Evolutionary conservation across 805 yeast genomes (phyloP).

Genomic region (Hanseniaspora taiwanica): DNA sequence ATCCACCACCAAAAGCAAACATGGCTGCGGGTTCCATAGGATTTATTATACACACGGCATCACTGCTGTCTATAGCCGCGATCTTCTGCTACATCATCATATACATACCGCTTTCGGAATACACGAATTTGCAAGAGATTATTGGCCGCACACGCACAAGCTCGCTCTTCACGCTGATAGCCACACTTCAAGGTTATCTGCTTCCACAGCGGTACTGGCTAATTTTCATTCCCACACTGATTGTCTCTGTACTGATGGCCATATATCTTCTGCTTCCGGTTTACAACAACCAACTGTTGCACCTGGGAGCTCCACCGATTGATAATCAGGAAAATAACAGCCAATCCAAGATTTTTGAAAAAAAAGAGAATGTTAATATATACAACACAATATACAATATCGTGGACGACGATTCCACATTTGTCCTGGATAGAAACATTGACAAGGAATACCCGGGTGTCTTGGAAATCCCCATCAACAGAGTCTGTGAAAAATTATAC

Average conservation of each 20-base stretch:
- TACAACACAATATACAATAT: neutral
- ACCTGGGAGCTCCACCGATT: neutral
- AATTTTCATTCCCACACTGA: constrained; percentile 1
- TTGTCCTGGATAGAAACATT: neutral
- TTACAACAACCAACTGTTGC: neutral
- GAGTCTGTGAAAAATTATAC: constrained; percentile 1
- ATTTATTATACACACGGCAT: constrained; percentile 2
- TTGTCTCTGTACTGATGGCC: neutral
- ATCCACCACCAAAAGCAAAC: too few relatives aligned
- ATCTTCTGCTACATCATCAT: constrained; percentile 1
- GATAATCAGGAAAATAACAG: neutral
- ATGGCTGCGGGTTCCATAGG: constrained; percentile 3
- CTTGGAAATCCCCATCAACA: neutral
- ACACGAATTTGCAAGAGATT: too few relatives aligned
- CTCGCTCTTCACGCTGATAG: too few relatives aligned
- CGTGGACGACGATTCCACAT: neutral
- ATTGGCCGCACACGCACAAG: too few relatives aligned
- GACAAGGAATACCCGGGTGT: neutral
- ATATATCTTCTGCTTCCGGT: constrained; percentile 2
- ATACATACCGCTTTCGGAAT: constrained; percentile 2
- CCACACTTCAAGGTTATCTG: constrained; percentile 1
- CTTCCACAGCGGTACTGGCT: constrained; percentile 6
- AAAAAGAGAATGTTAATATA: neutral
- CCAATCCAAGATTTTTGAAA: neutral
- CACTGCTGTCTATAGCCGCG: constrained; percentile 1